These are phyloP conservation scores for Penicillium diatomitis DNA, from an alignment of 495 filamentous ascomycete genomes.

Conservation along the genomic window DNA sequence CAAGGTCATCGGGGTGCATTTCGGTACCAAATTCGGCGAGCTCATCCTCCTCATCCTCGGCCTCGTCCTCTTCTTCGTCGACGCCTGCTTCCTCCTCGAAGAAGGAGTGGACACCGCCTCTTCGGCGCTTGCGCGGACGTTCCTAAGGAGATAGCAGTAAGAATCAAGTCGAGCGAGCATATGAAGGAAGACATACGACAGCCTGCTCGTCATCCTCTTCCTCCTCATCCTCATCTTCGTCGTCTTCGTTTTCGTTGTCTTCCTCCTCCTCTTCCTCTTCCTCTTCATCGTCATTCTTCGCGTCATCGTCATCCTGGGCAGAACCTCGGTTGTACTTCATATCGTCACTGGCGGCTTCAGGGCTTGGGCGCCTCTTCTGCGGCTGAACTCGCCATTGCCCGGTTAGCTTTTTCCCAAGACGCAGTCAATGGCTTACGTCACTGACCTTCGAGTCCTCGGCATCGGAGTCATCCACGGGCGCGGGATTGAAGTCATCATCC, in stretches of 20 bases:
- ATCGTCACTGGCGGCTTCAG: constrained; percentile 40
- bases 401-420: constrained; percentile 11
- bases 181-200: constrained; percentile 10
- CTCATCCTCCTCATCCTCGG: constrained; percentile 82
- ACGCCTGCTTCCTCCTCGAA: constrained; percentile 96
- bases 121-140: constrained; percentile 69
- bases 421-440: constrained; percentile 3
- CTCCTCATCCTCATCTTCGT: constrained; percentile 39
- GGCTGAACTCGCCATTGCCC: constrained; percentile 6
- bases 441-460: constrained; percentile 47
- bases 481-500: constrained; percentile 76
- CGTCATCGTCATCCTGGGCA: constrained; percentile 39
- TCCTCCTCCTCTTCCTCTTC: constrained; percentile 46
- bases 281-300: constrained; percentile 40
- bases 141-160: constrained; percentile 34
- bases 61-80: constrained; percentile 87
- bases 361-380: constrained; percentile 39
- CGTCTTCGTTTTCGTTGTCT: constrained; percentile 30
- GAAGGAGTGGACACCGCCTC: constrained; percentile 66
- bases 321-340: constrained; percentile 34
- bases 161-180: background rate
- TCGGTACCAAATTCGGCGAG: constrained; percentile 78
- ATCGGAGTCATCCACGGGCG: constrained; percentile 57
- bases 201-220: constrained; percentile 24
- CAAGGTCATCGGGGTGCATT: constrained; percentile 81